Evolutionary conservation across 495 filamentous ascomycete genomes (phyloP).

Genomic region (Xylaria sp.): DNA sequence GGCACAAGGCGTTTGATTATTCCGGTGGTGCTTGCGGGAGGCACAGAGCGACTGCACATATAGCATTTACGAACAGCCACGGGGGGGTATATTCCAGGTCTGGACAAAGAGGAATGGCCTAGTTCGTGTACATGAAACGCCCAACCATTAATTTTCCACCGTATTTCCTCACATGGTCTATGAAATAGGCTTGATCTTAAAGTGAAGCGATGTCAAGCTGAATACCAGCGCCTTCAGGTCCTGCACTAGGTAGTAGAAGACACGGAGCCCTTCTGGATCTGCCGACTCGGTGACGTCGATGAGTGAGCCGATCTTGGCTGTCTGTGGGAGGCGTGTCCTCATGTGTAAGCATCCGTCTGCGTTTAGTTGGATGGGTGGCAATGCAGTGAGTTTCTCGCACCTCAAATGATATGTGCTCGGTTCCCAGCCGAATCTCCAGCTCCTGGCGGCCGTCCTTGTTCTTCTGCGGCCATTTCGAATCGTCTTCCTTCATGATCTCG

Average conservation of each 20-base stretch:
- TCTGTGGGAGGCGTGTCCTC: constrained; percentile 59
- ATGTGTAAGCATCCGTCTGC: constrained; percentile 38
- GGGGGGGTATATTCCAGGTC: constrained; percentile 39
- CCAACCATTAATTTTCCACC: constrained; percentile 19
- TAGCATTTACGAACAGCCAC: constrained; percentile 34
- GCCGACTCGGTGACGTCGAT: constrained; percentile 95
- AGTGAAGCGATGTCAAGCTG: constrained; percentile 93
- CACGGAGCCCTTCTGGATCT: constrained; percentile 94
- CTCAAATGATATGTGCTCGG: constrained; percentile 98
- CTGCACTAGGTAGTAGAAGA: constrained; percentile 99
- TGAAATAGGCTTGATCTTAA: constrained; percentile 95
- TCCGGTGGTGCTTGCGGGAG: constrained; percentile 14
- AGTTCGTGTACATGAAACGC: constrained; percentile 36
- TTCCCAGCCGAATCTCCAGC: constrained; percentile 91
- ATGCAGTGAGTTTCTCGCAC: constrained; percentile 48
- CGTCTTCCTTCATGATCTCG: constrained; percentile 99
- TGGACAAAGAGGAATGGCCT: constrained; percentile 30
- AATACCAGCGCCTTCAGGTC: constrained; percentile 97
- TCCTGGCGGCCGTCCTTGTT: constrained; percentile 99
- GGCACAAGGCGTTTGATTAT: constrained; percentile 23
- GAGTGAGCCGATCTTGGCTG: constrained; percentile 96
- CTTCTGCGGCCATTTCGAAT: constrained; percentile 99
- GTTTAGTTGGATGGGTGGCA: constrained; percentile 7
- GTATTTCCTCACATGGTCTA: constrained; percentile 18
- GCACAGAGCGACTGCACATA: constrained; percentile 19